phyloP scores from a whole-genome alignment of 2,329 filamentous ascomycete species.

The Nigrograna mackinnonii region DNA sequence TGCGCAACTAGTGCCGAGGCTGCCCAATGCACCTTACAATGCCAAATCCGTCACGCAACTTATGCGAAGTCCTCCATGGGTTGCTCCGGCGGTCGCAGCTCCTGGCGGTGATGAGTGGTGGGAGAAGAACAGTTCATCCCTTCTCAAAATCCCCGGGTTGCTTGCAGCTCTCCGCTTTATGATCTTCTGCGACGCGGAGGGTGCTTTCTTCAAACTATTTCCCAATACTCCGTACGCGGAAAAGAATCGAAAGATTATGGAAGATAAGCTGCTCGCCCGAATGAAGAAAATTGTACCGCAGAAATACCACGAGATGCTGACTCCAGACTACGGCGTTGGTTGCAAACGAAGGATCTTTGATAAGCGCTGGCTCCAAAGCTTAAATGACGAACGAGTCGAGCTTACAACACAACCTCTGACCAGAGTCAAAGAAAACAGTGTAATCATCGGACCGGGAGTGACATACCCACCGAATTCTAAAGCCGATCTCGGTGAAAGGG shows the following conservation, averaged over 20 bases:
- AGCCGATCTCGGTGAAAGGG: constrained; percentile 35
- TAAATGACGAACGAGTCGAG: constrained; percentile 58
- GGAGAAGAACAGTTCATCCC: constrained; percentile 49
- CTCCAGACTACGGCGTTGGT: constrained; percentile 64
- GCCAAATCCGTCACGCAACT: constrained; percentile 63
- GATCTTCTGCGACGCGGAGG: constrained; percentile 47
- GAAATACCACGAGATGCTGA: constrained; percentile 64
- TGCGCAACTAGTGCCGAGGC: constrained; percentile 58
- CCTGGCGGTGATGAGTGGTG: constrained; percentile 47
- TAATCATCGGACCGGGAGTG: constrained; percentile 55
- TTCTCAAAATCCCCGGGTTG: constrained; percentile 58
- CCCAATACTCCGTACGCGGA: constrained; percentile 43
- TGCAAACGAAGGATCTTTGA: constrained; percentile 69
- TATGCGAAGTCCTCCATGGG: constrained; percentile 63
- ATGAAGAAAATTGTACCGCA: constrained; percentile 57
- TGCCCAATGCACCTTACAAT: constrained; percentile 51
- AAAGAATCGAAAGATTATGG: constrained; percentile 41
- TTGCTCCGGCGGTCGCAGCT: constrained; percentile 46
- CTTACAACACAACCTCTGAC: constrained; percentile 56
- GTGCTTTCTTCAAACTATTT: constrained; percentile 54
- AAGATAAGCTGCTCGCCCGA: constrained; percentile 48
- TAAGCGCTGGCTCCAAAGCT: constrained; percentile 56
- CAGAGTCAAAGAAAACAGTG: constrained; percentile 52
- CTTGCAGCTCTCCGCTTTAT: constrained; percentile 49
- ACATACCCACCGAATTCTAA: constrained; percentile 49